Conservation (phyloP, 2,329 filamentous ascomycete genomes). For the Aspergillus ochraceus region DNA sequence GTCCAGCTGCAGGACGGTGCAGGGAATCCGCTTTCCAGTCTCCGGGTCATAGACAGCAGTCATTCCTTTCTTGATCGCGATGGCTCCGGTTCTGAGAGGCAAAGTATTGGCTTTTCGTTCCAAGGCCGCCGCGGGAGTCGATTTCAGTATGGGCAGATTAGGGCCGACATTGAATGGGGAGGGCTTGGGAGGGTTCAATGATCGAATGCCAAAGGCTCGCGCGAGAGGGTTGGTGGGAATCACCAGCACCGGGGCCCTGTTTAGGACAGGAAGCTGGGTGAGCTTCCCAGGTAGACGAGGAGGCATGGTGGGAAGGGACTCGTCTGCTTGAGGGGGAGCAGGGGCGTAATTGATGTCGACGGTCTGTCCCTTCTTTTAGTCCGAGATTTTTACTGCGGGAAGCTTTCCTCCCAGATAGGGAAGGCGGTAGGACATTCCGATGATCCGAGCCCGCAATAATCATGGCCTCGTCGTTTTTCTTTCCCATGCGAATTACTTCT, state of each 20-base stretch:
- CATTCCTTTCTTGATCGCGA: conserved; percentile 95
- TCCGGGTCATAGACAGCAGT: conserved; percentile 79
- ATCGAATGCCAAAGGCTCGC: conserved; percentile 55
- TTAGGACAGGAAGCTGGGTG: conserved; percentile 28
- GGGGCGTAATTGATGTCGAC: neutral
- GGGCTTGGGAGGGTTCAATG: conserved; percentile 54
- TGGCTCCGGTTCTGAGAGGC: conserved; percentile 72
- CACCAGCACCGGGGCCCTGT: conserved; percentile 26
- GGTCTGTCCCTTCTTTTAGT: neutral
- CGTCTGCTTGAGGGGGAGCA: conserved; percentile 3
- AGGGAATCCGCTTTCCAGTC: conserved; percentile 74
- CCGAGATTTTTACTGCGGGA: neutral
- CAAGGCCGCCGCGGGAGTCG: conserved; percentile 60
- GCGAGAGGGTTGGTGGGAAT: conserved; percentile 24
- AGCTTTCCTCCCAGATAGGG: too few species aligned
- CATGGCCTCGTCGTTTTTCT: neutral
- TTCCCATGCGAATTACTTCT: too few species aligned
- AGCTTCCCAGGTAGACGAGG: conserved; percentile 36
- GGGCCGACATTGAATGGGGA: conserved; percentile 56
- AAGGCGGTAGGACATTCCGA: neutral
- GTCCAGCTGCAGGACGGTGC: conserved; percentile 92
- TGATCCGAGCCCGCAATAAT: neutral
- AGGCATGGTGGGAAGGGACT: conserved; percentile 28
- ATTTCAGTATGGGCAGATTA: conserved; percentile 53
- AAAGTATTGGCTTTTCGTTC: conserved; percentile 58